These are phyloP conservation scores for Metarhizium humberi DNA, from an alignment of 2,329 filamentous ascomycete species.

Conservation along the genomic window DNA sequence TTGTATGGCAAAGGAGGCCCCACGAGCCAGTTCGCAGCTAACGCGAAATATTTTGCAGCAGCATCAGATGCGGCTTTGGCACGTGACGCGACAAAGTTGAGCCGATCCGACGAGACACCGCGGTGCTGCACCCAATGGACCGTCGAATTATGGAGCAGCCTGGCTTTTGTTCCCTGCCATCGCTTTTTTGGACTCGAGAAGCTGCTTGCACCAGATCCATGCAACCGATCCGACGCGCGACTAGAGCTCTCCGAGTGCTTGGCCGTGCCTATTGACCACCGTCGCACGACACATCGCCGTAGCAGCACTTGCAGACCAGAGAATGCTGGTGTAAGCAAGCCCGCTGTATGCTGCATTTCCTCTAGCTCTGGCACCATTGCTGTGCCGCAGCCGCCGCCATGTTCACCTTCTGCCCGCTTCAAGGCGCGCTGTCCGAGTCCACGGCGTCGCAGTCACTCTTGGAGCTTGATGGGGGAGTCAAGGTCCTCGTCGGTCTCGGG, in stretches of 20 bases:
- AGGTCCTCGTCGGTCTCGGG: constrained; percentile 86
- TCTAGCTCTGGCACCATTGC: not conserved
- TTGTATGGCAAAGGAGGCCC: too few species aligned
- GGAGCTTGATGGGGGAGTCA: constrained; percentile 93
- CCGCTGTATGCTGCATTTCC: not conserved
- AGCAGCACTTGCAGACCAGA: not conserved
- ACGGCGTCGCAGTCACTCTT: constrained; percentile 88
- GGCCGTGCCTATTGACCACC: too few species aligned
- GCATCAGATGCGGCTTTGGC: not conserved
- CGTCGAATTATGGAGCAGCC: not conserved
- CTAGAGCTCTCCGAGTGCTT: not conserved
- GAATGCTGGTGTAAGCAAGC: not conserved
- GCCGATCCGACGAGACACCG: not conserved
- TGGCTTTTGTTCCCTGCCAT: too few species aligned
- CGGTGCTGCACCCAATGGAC: not conserved
- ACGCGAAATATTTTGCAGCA: too few species aligned
- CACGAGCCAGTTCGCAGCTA: too few species aligned
- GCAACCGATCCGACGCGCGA: not conserved
- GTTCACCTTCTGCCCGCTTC: constrained; percentile 92
- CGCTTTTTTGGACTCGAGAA: too few species aligned
- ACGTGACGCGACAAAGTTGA: not conserved
- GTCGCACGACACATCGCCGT: too few species aligned
- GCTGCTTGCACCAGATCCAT: not conserved
- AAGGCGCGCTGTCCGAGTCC: constrained; percentile 82
- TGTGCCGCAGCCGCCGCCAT: constrained; percentile 41